phyloP scores from a whole-genome alignment of 2,329 filamentous ascomycete species.

The Alternaria ventricosa region DNA sequence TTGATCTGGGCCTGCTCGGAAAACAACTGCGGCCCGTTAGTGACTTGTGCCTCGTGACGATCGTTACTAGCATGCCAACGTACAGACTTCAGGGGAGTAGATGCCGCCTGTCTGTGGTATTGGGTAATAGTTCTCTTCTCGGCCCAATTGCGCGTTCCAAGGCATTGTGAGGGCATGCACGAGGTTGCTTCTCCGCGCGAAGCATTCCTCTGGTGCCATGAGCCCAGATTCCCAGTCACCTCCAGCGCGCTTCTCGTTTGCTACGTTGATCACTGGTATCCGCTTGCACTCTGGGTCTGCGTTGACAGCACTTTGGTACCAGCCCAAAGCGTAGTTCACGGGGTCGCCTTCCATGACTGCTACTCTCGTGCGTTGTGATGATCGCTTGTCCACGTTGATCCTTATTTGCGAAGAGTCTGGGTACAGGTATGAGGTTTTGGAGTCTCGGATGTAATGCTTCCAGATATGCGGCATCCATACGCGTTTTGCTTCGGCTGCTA shows the following conservation, averaged over 20 bases:
- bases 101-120: conserved; percentile 74
- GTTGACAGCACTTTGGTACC: conserved; percentile 54
- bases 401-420: conserved; percentile 45
- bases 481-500: conserved; percentile 75
- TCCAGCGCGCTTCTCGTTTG: conserved; percentile 77
- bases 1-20: conserved; percentile 68
- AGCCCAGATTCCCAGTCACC: conserved; percentile 79
- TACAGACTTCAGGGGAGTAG: conserved; percentile 71
- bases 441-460: conserved; percentile 59
- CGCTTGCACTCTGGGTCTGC: conserved; percentile 38
- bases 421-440: conserved; percentile 68
- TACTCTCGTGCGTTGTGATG: conserved; percentile 49
- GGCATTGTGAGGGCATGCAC: conserved; percentile 71
- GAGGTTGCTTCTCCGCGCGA: conserved; percentile 76
- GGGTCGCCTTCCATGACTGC: conserved; percentile 56
- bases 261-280: conserved; percentile 73
- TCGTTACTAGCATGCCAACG: conserved; percentile 33
- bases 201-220: conserved; percentile 72
- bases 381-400: conserved; percentile 57
- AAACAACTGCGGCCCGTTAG: conserved; percentile 62
- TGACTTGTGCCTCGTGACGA: background rate
- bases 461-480: conserved; percentile 71
- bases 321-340: conserved; percentile 63
- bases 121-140: conserved; percentile 67
- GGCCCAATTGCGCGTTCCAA: conserved; percentile 48